These are phyloP conservation scores for Withania somnifera DNA, from an alignment of 305 asterid species.

Conservation along the genomic window DNA sequence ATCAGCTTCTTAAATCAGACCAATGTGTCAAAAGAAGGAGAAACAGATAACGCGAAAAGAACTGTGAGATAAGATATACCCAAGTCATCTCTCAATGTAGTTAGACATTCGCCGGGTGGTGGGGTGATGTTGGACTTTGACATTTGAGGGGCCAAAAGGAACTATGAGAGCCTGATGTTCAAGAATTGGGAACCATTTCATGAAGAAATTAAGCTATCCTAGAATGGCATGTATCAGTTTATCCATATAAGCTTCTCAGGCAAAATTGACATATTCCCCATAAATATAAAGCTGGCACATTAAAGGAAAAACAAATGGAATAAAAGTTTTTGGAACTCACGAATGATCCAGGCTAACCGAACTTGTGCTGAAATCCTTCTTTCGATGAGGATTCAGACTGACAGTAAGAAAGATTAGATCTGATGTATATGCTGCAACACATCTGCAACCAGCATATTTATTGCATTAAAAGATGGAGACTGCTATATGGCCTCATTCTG, in stretches of 20 bases:
- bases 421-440: slow-evolving; percentile 86
- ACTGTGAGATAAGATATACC: neutral
- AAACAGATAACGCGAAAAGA: neutral
- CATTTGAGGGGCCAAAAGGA: neutral
- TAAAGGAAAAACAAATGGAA: neutral
- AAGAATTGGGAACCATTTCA: neutral
- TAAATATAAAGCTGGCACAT: neutral
- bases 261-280: neutral
- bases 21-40: neutral
- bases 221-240: neutral
- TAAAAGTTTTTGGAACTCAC: slow-evolving; percentile 32
- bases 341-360: slow-evolving; percentile 80
- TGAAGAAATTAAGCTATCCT: neutral
- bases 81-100: neutral
- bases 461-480: neutral
- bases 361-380: slow-evolving; percentile 51
- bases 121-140: neutral
- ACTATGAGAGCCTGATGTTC: neutral
- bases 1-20: neutral
- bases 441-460: slow-evolving; percentile 36
- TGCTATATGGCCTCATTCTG: neutral
- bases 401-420: slow-evolving; percentile 69
- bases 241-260: neutral
- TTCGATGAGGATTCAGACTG: slow-evolving; percentile 83
- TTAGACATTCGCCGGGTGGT: neutral